Evolutionary conservation across 2,329 filamentous ascomycete genomes (phyloP).

Genomic region (Xylaria digitata): DNA sequence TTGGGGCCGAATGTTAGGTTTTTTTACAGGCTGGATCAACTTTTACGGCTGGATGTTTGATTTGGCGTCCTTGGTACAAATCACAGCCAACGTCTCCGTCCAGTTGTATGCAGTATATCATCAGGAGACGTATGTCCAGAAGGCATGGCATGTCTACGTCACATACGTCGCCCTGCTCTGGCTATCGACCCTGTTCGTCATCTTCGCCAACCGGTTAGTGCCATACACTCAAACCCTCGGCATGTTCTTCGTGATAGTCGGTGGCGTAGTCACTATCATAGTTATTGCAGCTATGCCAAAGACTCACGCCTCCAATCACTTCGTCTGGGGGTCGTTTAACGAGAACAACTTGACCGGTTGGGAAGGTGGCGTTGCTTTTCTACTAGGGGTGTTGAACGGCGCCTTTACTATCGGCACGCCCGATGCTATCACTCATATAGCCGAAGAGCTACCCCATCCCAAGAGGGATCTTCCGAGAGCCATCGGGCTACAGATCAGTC

Average conservation of each 20-base stretch:
- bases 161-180: slow-evolving; percentile 67
- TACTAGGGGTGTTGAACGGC: slow-evolving; percentile 73
- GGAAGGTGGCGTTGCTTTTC: slow-evolving; percentile 71
- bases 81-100: slow-evolving; percentile 69
- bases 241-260: slow-evolving; percentile 65
- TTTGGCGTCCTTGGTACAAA: slow-evolving; percentile 67
- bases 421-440: slow-evolving; percentile 71
- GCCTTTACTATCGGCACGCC: slow-evolving; percentile 74
- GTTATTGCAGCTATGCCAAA: slow-evolving; percentile 65
- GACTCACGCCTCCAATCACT: slow-evolving; percentile 60
- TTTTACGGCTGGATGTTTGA: slow-evolving; percentile 73
- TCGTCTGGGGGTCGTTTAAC: slow-evolving; percentile 64
- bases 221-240: slow-evolving; percentile 64
- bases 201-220: slow-evolving; percentile 67
- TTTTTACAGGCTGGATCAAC: slow-evolving; percentile 62
- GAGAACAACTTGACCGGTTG: slow-evolving; percentile 64
- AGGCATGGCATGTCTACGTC: slow-evolving; percentile 70
- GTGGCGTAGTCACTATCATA: slow-evolving; percentile 65
- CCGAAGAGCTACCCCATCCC: slow-evolving; percentile 67
- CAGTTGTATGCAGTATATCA: slow-evolving; percentile 71
- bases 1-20: slow-evolving; percentile 64
- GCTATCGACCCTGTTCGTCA: slow-evolving; percentile 62
- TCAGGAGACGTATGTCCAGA: slow-evolving; percentile 59
- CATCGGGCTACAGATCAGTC: slow-evolving; percentile 61
- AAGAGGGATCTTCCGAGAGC: slow-evolving; percentile 61